phyloP scores from a whole-genome alignment of 805 yeast genomes.

The Cyberlindnera xishuangbannaensis region DNA sequence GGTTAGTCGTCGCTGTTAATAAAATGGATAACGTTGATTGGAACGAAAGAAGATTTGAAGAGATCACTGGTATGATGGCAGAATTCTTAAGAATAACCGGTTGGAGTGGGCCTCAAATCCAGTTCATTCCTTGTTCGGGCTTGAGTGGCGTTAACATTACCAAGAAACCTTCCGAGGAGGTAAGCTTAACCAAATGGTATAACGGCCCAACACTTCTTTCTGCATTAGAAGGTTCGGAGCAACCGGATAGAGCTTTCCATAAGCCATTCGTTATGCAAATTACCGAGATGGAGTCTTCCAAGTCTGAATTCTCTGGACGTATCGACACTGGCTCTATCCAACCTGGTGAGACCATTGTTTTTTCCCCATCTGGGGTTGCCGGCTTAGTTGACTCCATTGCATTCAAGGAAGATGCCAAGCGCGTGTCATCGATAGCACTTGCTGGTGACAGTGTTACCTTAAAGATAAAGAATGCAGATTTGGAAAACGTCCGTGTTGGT shows the following conservation, averaged over 20 bases:
- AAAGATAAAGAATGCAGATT: conserved; percentile 88
- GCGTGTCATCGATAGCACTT: conserved; percentile 67
- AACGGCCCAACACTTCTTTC: conserved; percentile 72
- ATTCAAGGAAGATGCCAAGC: conserved; percentile 90
- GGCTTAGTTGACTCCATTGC: conserved; percentile 88
- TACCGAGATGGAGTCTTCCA: conserved; percentile 78
- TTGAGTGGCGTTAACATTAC: conserved; percentile 92
- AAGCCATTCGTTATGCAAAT: conserved; percentile 87
- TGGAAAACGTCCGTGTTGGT: conserved; percentile 87
- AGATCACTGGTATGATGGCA: conserved; percentile 69
- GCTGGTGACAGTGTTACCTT: conserved; percentile 92
- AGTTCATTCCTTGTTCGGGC: conserved; percentile 89
- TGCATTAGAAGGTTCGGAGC: conserved; percentile 80
- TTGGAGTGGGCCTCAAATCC: conserved; percentile 74
- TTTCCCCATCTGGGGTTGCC: conserved; percentile 88
- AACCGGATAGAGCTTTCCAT: conserved; percentile 75
- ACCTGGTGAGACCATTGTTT: conserved; percentile 86
- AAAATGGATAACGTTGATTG: conserved; percentile 93
- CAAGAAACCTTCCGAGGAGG: conserved; percentile 64
- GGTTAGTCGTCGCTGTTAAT: conserved; percentile 86
- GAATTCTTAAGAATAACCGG: conserved; percentile 84
- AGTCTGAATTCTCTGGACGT: conserved; percentile 92
- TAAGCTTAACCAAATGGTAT: conserved; percentile 21
- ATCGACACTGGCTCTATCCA: conserved; percentile 89
- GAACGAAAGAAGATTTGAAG: conserved; percentile 76